A percentile compares a stretch with the other conserved stretches of the same genome.
Conservation (phyloP, 257 asterid species). For the Eustoma russellianum region DNA sequence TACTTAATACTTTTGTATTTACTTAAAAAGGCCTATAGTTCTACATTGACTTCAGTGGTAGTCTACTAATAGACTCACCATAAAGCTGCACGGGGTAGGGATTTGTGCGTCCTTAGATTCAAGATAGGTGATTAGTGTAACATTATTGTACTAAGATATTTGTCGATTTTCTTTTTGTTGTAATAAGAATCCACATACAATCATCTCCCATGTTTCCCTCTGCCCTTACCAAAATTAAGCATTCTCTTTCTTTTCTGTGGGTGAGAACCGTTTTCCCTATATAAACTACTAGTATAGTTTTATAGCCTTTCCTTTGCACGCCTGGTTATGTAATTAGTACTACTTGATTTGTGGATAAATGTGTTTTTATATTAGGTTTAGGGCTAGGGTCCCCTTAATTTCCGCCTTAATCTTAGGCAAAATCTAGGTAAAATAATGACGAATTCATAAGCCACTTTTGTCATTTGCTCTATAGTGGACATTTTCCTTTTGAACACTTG, state of each 20-base stretch:
- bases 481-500: too few species aligned
- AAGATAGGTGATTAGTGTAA: slow-evolving; percentile 2
- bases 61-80: background rate
- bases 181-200: slow-evolving; percentile 9
- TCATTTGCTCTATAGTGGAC: background rate
- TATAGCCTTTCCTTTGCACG: slow-evolving; percentile 7
- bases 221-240: slow-evolving; percentile 11
- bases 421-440: slow-evolving; percentile 9
- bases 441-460: background rate
- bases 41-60: too few species aligned
- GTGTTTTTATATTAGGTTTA: background rate
- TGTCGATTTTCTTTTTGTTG: slow-evolving; percentile 3
- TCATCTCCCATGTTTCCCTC: slow-evolving; percentile 44
- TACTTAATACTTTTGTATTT: too few species aligned
- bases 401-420: slow-evolving; percentile 36
- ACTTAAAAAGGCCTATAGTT: too few species aligned
- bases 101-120: slow-evolving; percentile 9
- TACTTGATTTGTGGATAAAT: slow-evolving; percentile 1
- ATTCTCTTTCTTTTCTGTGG: too few species aligned
- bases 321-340: background rate
- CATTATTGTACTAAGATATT: background rate
- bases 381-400: slow-evolving; percentile 33
- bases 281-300: slow-evolving; percentile 1
- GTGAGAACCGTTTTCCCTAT: too few species aligned
- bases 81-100: slow-evolving; percentile 11